Percentiles rank a stretch among this genome's conserved stretches.
Evolutionary conservation across 257 asterid genomes (phyloP).

Genomic region (Solanum commersonii): DNA sequence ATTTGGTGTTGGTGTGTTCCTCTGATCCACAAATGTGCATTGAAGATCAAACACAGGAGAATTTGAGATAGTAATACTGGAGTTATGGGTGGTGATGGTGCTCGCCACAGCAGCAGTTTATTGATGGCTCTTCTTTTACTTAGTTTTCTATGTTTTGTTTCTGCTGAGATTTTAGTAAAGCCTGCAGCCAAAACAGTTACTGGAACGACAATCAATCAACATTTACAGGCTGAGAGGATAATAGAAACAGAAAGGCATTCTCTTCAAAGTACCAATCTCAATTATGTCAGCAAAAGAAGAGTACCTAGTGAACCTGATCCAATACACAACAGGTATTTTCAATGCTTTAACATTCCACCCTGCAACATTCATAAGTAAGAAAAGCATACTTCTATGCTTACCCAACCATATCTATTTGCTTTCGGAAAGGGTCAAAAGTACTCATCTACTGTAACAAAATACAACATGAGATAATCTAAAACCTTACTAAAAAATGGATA

Average conservation of each 20-base stretch:
- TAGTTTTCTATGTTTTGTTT: conserved; percentile 30
- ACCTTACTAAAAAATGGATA: background rate
- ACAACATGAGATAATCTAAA: background rate
- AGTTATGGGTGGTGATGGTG: conserved; percentile 24
- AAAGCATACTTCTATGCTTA: background rate
- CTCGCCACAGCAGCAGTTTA: background rate
- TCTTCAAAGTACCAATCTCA: conserved; percentile 20
- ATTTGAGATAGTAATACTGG: background rate
- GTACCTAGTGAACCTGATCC: conserved; percentile 90
- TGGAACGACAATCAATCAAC: conserved; percentile 13
- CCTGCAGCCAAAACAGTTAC: background rate
- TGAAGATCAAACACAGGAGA: background rate
- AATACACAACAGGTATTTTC: conserved; percentile 67
- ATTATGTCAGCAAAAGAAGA: conserved; percentile 60
- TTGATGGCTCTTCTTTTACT: conserved; percentile 21
- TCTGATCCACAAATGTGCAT: background rate
- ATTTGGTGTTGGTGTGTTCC: background rate
- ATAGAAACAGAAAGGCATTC: conserved; percentile 10
- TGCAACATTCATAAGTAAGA: background rate
- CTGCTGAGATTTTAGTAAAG: conserved; percentile 19
- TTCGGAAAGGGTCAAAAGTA: background rate
- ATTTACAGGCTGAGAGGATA: background rate
- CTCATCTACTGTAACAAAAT: background rate
- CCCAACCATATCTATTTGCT: background rate
- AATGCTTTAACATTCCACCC: background rate